These are phyloP conservation scores for Mallotus japonicus DNA, from an alignment of 441 rosid genomes.

Conservation along the genomic window DNA sequence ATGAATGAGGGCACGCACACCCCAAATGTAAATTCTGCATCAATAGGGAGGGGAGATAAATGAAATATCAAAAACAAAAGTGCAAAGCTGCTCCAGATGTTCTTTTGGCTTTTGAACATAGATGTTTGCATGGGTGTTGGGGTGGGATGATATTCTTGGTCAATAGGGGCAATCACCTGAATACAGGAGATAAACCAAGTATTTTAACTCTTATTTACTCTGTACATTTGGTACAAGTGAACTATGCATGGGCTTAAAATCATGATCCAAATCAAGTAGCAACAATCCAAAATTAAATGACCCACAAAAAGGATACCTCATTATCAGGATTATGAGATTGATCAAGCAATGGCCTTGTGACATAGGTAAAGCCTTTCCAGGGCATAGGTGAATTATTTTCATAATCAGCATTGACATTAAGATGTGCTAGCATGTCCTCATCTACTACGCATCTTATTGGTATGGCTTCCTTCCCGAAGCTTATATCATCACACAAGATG, in stretches of 20 bases:
- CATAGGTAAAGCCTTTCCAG: slow-evolving; percentile 80
- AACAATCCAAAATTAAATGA: slow-evolving; percentile 8
- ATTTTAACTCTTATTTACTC: too few relatives aligned
- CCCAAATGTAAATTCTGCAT: slow-evolving; percentile 72
- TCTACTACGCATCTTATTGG: slow-evolving; percentile 77
- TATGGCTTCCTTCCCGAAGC: slow-evolving; percentile 79
- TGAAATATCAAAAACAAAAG: background rate
- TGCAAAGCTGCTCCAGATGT: background rate
- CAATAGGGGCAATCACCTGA: too few relatives aligned
- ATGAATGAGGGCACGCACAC: slow-evolving; percentile 65
- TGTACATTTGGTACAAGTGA: background rate
- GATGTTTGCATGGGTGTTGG: too few relatives aligned
- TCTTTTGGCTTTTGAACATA: background rate
- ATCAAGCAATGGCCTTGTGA: slow-evolving; percentile 57
- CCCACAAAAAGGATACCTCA: slow-evolving; percentile 51
- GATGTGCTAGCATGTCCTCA: slow-evolving; percentile 48
- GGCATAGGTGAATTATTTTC: slow-evolving; percentile 48
- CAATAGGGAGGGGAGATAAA: background rate
- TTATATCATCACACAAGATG: slow-evolving; percentile 74
- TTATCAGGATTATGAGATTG: slow-evolving; percentile 44
- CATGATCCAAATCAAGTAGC: slow-evolving; percentile 6
- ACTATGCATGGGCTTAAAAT: background rate
- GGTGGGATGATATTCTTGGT: too few relatives aligned
- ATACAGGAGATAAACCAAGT: too few relatives aligned
- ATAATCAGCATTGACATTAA: slow-evolving; percentile 29